Evolutionary conservation across 345 rosid genomes (phyloP), one percentile per base, ranked within the genome.

Genomic region (Pistacia atlantica): DNA sequence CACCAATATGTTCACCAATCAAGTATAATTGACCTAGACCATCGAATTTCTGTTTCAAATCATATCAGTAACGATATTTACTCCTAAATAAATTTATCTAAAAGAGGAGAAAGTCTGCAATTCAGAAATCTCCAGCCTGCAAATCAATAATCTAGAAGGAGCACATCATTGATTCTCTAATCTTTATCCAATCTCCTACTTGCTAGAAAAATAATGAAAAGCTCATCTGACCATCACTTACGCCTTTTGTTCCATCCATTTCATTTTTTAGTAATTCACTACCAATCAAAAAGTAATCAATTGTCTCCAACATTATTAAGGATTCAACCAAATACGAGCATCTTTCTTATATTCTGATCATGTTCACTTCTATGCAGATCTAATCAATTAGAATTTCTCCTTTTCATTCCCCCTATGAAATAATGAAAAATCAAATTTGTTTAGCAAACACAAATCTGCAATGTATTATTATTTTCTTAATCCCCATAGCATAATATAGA

Each of bases 71-170:
- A 54, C 37, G 28, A 31, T 55, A 11, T 42, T 8, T 72, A 31
- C 46, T 55, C 20, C 46, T 10, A 0, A 11, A 45, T 59, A 18
- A 45, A 54, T 60, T 59, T 38, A 46, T 72, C 67, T 18, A 48
- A 45, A 33, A 56, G 3, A 9, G 49, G 51, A 20, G 52, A 37
- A 57, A 56, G 33, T 56, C 38, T 70, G 51, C 58, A 68, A 28
- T 70, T 70, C n/a, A 71, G 55, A 71, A 71, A 71, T 11, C 49
- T 42, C 22, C 42, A 14, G 25, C 33, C 49, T 1, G 65, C 55
- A 58, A 13, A 22, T 45, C 37, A 11, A 16, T n/a, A 58, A 70
- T 55, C 63, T n/a, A 5, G 16, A 54, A 20, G 25, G 61, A 9
- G 14, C 42, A 51, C 46, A 20, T 18, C 72, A 22, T 68, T 8